Base-by-base conservation (phyloP, 2,329 filamentous ascomycete genomes). In the Trichoderma atrobrunneum region DNA sequence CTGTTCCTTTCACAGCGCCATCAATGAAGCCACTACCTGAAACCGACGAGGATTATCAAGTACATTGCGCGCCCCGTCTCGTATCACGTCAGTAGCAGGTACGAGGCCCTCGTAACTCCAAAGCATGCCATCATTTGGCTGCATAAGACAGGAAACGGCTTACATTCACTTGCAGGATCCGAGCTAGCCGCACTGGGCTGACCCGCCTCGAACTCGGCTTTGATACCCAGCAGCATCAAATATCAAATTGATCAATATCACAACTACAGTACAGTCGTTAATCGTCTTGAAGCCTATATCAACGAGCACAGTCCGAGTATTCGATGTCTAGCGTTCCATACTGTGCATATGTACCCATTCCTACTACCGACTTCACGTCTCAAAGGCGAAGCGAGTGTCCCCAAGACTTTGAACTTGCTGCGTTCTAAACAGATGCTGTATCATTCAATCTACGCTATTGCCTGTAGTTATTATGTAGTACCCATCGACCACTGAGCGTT, bases 1-100 rank as follows among this genome's bases (percentile, higher is more conserved):
- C 18, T 30, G 18, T 48, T 16, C 16, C 24, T 10, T 48, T 59
- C 26, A 7, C 34, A 14, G 14, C 16, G 56, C 21, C 26, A 16
- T 59, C n/a, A 28, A 43, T 28, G 28, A 69, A 51, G 24, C 66
- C 56, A 51, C 66, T 48, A 69, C 56, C 66, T 69, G 66, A 69
- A 69, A 69, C 66, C 28, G 56, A 69, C 66, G 66, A 69, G 66
- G 66, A 61, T 51, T 36, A 61, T 34, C 66, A 69, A 56, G 56
- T 56, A 61, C 66, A 34, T 51, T 60, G n/a, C 26, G 36, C 34
- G 51, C 54, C 48, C 65, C 65, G 36, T 60, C 34, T 69, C 56
- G 66, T 69, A 69, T 69, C 66, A 51, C 56, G 14, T 60, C 66
- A 51, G 39, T 69, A 64, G 61, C 61, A 30, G 36, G 26, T 28